Evolutionary conservation across 2,329 filamentous ascomycete genomes (phyloP).

Genomic region (Helotiales sp.): DNA sequence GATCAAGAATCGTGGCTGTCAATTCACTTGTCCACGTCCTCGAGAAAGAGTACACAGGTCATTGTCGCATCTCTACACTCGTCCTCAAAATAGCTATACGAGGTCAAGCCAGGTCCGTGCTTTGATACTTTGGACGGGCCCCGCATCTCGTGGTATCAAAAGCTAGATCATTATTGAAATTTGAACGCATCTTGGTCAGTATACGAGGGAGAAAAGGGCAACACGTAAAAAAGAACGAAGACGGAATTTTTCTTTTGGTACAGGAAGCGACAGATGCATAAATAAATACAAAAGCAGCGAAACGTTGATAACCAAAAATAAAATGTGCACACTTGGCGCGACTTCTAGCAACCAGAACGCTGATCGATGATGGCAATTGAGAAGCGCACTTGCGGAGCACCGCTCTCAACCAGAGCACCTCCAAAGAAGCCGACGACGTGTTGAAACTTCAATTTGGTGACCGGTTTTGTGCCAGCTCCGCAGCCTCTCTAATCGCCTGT

Average conservation of each 20-base stretch:
- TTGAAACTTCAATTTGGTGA: neutral
- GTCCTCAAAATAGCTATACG: constrained; percentile 35
- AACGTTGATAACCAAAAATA: no score
- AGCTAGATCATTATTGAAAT: constrained; percentile 23
- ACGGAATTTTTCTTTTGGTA: neutral
- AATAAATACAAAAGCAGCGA: no score
- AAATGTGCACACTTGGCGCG: no score
- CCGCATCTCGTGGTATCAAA: constrained; percentile 40
- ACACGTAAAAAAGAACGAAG: neutral
- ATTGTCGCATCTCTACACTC: constrained; percentile 39
- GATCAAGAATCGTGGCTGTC: constrained; percentile 46
- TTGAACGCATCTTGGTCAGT: neutral
- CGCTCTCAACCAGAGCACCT: neutral
- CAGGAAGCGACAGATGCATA: no score
- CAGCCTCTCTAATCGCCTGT: no score
- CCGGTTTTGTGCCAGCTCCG: neutral
- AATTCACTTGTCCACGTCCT: constrained; percentile 36
- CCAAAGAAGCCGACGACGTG: neutral
- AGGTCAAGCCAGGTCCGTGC: constrained; percentile 37
- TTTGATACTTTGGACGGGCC: constrained; percentile 38
- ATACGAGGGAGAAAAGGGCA: neutral
- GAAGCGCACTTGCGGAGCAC: neutral
- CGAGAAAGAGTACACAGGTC: constrained; percentile 40
- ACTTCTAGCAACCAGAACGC: no score
- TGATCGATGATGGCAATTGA: neutral